Conservation (phyloP, 805 yeast species). For the Yarrowia sp. region DNA sequence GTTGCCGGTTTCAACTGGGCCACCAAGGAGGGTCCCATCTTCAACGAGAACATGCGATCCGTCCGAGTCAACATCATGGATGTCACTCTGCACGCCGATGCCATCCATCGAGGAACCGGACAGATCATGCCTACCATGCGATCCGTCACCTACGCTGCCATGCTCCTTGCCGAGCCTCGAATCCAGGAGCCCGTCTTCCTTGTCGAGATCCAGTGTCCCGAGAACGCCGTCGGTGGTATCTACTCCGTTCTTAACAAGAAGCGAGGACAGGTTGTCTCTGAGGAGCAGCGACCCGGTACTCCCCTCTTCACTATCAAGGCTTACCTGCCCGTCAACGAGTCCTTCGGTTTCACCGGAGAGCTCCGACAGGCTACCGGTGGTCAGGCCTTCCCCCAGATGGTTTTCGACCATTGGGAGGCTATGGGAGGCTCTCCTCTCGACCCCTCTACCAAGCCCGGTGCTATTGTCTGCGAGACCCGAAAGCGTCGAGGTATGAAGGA, state of each 20-base stretch:
- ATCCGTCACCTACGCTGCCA: conserved; percentile 98
- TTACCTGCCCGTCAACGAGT: conserved; percentile 99
- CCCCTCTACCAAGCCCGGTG: conserved; percentile 70
- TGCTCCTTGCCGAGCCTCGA: conserved; percentile 97
- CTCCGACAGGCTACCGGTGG: conserved; percentile 99
- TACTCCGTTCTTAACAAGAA: conserved; percentile 96
- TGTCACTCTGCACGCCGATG: conserved; percentile 99
- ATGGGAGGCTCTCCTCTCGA: conserved; percentile 91
- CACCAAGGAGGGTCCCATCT: conserved; percentile 98
- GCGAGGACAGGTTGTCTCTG: conserved; percentile 93
- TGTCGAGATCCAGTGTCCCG: conserved; percentile 99
- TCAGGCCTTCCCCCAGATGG: conserved; percentile 99
- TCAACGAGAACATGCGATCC: conserved; percentile 95
- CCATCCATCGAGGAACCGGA: conserved; percentile 99
- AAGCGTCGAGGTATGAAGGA: conserved; percentile 97
- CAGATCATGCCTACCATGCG: conserved; percentile 99
- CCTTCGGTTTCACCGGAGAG: conserved; percentile 99
- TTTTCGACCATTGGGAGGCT: conserved; percentile 97
- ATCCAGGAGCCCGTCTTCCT: conserved; percentile 99
- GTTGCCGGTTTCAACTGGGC: conserved; percentile 99
- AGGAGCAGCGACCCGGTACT: conserved; percentile 99
- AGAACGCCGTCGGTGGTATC: conserved; percentile 99
- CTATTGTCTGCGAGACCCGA: conserved; percentile 67
- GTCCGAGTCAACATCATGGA: conserved; percentile 97
- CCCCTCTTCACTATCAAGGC: conserved; percentile 99